Evolutionary conservation across 768 basidiomycete species (phyloP), one percentile per base, ranked within the genome.

Genomic region (Kwoniella pini): DNA sequence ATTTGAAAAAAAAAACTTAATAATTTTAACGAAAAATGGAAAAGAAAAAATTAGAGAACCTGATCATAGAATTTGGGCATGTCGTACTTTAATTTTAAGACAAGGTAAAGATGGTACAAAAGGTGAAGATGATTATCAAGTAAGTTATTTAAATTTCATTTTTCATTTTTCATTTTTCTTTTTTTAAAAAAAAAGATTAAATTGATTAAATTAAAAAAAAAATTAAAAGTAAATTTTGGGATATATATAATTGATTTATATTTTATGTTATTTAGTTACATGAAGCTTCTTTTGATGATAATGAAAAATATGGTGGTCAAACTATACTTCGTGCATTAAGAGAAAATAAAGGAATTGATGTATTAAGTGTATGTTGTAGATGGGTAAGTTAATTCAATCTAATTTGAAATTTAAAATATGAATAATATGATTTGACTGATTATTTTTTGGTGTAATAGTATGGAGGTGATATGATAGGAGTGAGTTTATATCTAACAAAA

Each of bases 31-130:
- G 17, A 65, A 62, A 38, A 45, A 12, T 13, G 68, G 65, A 24
- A 68, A 68, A 42, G 63, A 72, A 42, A 62, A 67, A 43, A 60
- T 62, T 22, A 57, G 74, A 54, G 74, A 75, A 40, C 74, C 74
- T n/a, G 74, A 75, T 71, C 74, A 75, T 69, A 54, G 71, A 40
- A 75, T 75, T 67, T 75, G 74, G 74, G 74, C 65, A 1, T 54
- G 60, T 26, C 60, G 74, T 46, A 59, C 62, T 17, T 42, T 75
- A 22, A 54, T 53, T 11, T 33, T 72, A 50, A 72, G 65, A 43
- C 67, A 75, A 30, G 67, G 74, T 3, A 69, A 58, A 33, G 65
- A 75, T 64, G 74, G 74, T 19, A 75, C 74, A 12, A 60, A 58
- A 11, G 73, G 73, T 1, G 71, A 72, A 48, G 69, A 63, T 30